A percentile compares a stretch with the other conserved stretches of the same genome.
phyloP scores from a whole-genome alignment of 129 eudicot genomes.

The Oenanthe sinensis region DNA sequence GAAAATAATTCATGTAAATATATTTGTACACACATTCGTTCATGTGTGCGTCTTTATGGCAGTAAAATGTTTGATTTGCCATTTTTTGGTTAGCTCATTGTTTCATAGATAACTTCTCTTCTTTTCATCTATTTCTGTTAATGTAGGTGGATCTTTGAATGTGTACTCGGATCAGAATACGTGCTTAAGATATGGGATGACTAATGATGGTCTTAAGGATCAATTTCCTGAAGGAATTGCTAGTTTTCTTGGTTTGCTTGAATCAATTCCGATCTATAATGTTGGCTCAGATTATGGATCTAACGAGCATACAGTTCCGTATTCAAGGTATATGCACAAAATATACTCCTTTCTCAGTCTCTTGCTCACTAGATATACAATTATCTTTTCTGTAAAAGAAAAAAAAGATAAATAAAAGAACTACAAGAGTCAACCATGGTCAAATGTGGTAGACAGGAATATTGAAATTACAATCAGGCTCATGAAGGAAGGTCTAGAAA shows the following conservation, averaged over 20 bases:
- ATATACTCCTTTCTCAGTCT: neutral
- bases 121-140: constrained; percentile 7
- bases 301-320: constrained; percentile 43
- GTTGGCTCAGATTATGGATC: constrained; percentile 44
- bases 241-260: constrained; percentile 73
- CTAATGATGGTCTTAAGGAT: constrained; percentile 47
- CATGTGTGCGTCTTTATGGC: neutral
- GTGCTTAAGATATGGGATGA: constrained; percentile 56
- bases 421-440: neutral
- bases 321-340: constrained; percentile 44
- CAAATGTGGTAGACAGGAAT: neutral
- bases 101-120: neutral
- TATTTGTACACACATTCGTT: neutral
- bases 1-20: neutral
- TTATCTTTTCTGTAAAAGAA: neutral
- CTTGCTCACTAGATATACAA: neutral
- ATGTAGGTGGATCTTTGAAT: constrained; percentile 53
- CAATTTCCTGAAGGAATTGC: constrained; percentile 74
- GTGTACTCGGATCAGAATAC: constrained; percentile 53
- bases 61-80: neutral
- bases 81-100: constrained; percentile 2
- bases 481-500: neutral
- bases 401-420: neutral
- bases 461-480: neutral
- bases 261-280: constrained; percentile 65